These are phyloP conservation scores for Umbelopsis sp. DNA, from an alignment of 192 early-diverging fungal genomes.

Conservation along the genomic window DNA sequence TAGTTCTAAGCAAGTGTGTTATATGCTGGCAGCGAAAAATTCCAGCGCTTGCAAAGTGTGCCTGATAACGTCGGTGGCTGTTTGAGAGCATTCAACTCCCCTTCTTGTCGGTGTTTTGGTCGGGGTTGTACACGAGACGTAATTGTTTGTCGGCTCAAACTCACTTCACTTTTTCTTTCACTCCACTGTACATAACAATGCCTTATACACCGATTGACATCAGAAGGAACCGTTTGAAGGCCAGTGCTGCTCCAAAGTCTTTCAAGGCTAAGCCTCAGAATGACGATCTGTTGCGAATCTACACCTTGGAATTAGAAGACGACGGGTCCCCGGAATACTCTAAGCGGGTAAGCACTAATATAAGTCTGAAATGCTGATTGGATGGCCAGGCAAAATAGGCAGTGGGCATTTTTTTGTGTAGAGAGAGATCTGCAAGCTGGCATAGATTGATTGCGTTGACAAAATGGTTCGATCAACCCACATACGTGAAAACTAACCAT, in stretches of 20 bases:
- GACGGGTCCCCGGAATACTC: slow-evolving; percentile 58
- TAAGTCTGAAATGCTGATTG: not conserved
- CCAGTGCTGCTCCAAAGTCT: slow-evolving; percentile 1
- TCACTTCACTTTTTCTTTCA: slow-evolving; percentile 1
- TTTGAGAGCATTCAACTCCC: not conserved
- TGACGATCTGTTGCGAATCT: slow-evolving; percentile 23
- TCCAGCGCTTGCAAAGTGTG: not conserved
- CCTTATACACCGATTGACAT: slow-evolving; percentile 9
- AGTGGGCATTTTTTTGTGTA: too few relatives aligned
- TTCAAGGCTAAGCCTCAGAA: slow-evolving; percentile 1
- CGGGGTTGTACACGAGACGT: slow-evolving; percentile 13
- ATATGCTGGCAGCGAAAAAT: too few relatives aligned
- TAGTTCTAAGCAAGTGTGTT: too few relatives aligned
- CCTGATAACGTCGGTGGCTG: slow-evolving; percentile 7
- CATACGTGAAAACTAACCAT: not conserved
- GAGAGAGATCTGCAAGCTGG: too few relatives aligned
- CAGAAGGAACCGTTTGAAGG: slow-evolving; percentile 12
- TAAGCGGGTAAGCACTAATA: slow-evolving; percentile 26
- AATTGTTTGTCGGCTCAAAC: slow-evolving; percentile 16
- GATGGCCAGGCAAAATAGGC: not conserved
- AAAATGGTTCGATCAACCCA: not conserved
- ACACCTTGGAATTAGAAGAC: slow-evolving; percentile 55
- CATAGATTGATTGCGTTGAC: not conserved
- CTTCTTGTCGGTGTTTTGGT: not conserved
- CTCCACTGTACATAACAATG: slow-evolving; percentile 15